A percentile compares a stretch with the other conserved stretches of the same genome.
These are phyloP conservation scores for Colletotrichum truncatum DNA, from an alignment of 2,329 filamentous ascomycete genomes.

Conservation along the genomic window DNA sequence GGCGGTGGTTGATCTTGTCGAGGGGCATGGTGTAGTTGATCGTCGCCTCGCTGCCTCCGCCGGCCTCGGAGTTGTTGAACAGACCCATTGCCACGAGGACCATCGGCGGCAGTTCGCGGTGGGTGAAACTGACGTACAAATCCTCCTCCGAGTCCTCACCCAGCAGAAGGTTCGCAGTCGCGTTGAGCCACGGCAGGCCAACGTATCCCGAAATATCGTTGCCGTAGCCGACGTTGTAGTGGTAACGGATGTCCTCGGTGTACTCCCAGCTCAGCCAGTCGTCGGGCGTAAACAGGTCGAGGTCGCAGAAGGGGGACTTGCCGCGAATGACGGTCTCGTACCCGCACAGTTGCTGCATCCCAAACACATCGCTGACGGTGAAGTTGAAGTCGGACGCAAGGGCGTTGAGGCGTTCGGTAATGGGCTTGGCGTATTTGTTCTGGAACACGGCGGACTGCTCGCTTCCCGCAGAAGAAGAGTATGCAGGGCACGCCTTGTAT, in stretches of 20 bases:
- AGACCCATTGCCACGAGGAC: slow-evolving; percentile 73
- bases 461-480: slow-evolving; percentile 65
- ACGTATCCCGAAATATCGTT: slow-evolving; percentile 64
- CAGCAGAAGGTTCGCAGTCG: slow-evolving; percentile 62
- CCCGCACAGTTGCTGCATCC: slow-evolving; percentile 72
- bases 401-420: slow-evolving; percentile 64
- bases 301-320: slow-evolving; percentile 68
- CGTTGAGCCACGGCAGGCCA: slow-evolving; percentile 74
- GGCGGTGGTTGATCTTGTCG: slow-evolving; percentile 68
- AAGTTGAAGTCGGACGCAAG: slow-evolving; percentile 69
- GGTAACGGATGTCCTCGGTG: slow-evolving; percentile 70
- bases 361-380: slow-evolving; percentile 69
- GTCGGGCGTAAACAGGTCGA: slow-evolving; percentile 65
- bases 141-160: slow-evolving; percentile 55
- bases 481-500: slow-evolving; percentile 72
- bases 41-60: slow-evolving; percentile 47
- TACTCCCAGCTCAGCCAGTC: slow-evolving; percentile 77
- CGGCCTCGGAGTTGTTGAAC: slow-evolving; percentile 73
- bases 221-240: slow-evolving; percentile 74
- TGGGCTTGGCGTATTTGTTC: slow-evolving; percentile 66
- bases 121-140: slow-evolving; percentile 74
- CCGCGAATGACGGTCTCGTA: slow-evolving; percentile 73
- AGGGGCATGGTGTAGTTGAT: slow-evolving; percentile 73
- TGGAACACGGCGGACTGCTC: slow-evolving; percentile 61
- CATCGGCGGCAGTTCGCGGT: slow-evolving; percentile 74